A percentile compares a stretch with the other conserved stretches of the same genome.
phyloP scores from a whole-genome alignment of 2,329 filamentous ascomycete species.

The Fusarium sororula region DNA sequence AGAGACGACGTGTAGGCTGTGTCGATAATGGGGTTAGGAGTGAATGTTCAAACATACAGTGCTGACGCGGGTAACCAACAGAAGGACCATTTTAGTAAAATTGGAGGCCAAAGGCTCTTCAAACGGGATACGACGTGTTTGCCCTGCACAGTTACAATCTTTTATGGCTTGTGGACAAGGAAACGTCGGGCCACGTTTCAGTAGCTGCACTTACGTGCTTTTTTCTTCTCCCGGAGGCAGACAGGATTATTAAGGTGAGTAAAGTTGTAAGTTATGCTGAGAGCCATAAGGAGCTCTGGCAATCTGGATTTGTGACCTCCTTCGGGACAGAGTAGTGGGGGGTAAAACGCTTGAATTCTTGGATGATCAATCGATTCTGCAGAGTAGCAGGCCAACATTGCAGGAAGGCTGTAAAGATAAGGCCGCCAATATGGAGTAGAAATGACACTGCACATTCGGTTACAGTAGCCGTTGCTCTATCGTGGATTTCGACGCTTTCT shows the following conservation, averaged over 20 bases:
- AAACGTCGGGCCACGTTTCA: no score
- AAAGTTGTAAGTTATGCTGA: accelerated
- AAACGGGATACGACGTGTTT: neutral
- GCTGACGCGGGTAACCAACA: neutral
- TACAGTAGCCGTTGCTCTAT: no score
- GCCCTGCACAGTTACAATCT: accelerated
- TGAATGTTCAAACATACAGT: neutral
- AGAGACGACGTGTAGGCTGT: neutral
- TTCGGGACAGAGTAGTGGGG: no score
- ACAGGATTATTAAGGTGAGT: accelerated
- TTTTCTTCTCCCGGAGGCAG: no score
- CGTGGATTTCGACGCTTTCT: no score
- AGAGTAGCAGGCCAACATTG: no score
- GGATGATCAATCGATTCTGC: no score
- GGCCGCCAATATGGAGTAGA: accelerated
- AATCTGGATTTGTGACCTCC: no score
- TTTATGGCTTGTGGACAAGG: no score
- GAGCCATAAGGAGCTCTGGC: no score
- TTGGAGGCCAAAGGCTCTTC: neutral
- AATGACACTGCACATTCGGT: accelerated
- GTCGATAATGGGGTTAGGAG: neutral
- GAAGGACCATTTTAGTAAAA: neutral
- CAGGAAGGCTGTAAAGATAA: accelerated
- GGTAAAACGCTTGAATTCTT: no score
- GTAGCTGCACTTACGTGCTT: no score